Base-by-base conservation (phyloP, 2,329 filamentous ascomycete genomes). In the Macrophomina phaseolina region DNA sequence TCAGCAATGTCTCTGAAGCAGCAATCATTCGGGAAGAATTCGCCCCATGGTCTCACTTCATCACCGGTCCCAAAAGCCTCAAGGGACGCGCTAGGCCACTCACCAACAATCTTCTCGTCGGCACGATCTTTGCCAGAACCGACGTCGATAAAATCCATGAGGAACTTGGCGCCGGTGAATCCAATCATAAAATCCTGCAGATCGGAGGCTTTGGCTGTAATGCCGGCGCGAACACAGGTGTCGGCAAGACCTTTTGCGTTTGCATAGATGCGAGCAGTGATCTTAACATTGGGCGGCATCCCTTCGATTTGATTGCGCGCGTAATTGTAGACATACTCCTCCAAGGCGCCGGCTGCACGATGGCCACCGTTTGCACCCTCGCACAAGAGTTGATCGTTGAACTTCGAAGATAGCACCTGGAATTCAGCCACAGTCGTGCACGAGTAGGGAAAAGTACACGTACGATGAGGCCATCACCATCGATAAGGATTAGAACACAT, bases 181-280 rank as follows among this genome's bases (percentile, higher is more conserved):
- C 85, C 86, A 42, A 81, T 81, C 34, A 82, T 80, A 72, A 88
- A 88, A 49, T 84, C 82, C 53, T 85, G 81, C 64, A 87, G 74
- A 7, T 78, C 69, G 5, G 74, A 71, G 9, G 77, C 70, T 11
- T 82, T 78, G 18, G 81, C 74, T 40, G 83, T 78, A 46, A 83
- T 75, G 18, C 84, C 83, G 61, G 77, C 77, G 62, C 78, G 79
- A 52, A 79, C 75, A 67, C 85, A 84, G 12, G 78, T 77, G 42
- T 87, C 82, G 40, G 79, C 79, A 51, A 87, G 76, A 32, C 81
- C 81, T 69, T 81, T 82, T 53, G 86, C 74, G 72, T 87, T 86
- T 69, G 83, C 81, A 74, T 86, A 87, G 67, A 87, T 77, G 68
- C 82, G 82, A 32, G 81, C 81, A 51, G 85, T 78, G 71, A 87